These are phyloP conservation scores for Vaccinium darrowii DNA, from an alignment of 148 eudicot species.

Conservation along the genomic window DNA sequence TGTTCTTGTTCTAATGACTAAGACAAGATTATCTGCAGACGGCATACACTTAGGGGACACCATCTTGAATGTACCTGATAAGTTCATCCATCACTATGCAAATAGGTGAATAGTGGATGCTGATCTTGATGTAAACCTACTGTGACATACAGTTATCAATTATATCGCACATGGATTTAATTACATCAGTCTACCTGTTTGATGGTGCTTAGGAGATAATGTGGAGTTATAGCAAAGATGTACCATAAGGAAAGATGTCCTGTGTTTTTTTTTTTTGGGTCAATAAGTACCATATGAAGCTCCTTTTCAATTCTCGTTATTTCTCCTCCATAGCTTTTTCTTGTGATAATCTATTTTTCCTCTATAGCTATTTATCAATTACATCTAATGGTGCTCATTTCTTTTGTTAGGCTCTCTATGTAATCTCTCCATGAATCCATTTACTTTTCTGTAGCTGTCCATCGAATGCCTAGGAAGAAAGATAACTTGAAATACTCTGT, in stretches of 20 bases:
- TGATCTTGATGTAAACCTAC: background rate
- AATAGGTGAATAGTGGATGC: background rate
- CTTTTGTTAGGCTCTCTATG: background rate
- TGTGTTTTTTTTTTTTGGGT: background rate
- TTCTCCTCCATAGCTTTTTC: background rate
- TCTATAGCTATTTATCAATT: background rate
- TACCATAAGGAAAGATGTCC: background rate
- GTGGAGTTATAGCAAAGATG: background rate
- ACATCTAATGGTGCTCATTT: background rate
- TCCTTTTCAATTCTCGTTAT: background rate
- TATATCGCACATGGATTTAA: background rate
- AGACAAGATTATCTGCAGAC: background rate
- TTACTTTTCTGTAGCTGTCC: background rate
- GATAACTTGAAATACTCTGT: background rate
- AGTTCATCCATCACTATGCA: background rate
- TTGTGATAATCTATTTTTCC: background rate
- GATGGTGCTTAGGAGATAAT: background rate
- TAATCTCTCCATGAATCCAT: background rate
- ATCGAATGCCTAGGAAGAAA: conserved; percentile 3
- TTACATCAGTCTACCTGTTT: background rate
- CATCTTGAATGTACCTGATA: background rate
- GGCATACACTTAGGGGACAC: background rate
- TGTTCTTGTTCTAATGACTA: background rate
- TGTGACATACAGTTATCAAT: background rate
- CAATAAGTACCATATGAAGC: background rate